phyloP scores from a whole-genome alignment of 805 yeast species.

The Candida saitoana region DNA sequence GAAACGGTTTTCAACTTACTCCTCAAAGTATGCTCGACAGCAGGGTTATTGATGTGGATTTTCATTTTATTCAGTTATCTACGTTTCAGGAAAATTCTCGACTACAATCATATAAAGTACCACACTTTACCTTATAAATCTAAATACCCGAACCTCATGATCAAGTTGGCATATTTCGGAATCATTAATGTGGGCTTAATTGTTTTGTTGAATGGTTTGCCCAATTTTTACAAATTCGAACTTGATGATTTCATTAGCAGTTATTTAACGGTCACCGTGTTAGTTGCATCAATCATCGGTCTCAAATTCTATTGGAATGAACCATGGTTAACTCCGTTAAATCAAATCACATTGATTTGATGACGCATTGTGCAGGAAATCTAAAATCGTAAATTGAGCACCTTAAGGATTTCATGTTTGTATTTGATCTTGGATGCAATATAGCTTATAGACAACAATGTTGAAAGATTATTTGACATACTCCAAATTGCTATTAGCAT shows the following conservation, averaged over 20 bases:
- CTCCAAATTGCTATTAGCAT: not conserved
- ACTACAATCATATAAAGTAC: constrained; percentile 54
- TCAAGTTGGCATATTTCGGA: constrained; percentile 11
- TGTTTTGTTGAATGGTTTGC: constrained; percentile 14
- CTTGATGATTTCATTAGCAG: constrained; percentile 11
- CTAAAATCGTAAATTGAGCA: not conserved
- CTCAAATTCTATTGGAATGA: constrained; percentile 5
- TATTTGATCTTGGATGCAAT: not conserved
- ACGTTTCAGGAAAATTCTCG: constrained; percentile 9
- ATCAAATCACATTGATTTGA: not conserved
- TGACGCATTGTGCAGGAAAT: constrained; percentile 2
- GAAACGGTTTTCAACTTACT: constrained; percentile 14
- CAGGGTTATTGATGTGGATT: constrained; percentile 27
- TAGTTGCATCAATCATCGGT: not conserved
- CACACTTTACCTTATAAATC: constrained; percentile 53
- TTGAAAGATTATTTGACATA: not conserved
- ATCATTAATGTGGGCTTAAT: constrained; percentile 13
- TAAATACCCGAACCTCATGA: not conserved
- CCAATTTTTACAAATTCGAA: constrained; percentile 14
- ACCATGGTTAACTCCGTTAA: constrained; percentile 7
- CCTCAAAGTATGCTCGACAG: constrained; percentile 20
- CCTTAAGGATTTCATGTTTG: not conserved
- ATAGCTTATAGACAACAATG: not conserved
- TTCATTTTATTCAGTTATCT: constrained; percentile 16
- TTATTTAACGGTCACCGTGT: constrained; percentile 7